Base-by-base conservation (phyloP, 2,329 filamentous ascomycete species). In the Cryphonectria japonica region DNA sequence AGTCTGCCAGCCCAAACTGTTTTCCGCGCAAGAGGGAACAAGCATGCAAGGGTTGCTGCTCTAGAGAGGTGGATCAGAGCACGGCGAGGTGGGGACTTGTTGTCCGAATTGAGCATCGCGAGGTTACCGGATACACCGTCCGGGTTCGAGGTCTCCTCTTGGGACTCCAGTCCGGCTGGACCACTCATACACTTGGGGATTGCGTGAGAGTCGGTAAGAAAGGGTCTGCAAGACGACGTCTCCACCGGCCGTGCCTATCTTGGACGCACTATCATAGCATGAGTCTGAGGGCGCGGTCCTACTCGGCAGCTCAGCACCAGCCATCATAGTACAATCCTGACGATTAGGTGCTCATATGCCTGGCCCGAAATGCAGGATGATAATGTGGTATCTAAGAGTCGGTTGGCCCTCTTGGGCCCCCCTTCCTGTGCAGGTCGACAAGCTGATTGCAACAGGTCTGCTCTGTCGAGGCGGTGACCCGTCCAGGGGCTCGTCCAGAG, bases 91-190 rank as follows among this genome's bases (percentile, higher is more conserved):
- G 63, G 63, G 63, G n/a, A 50, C 34, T 29, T 11, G 41, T 5
- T n/a, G 26, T 41, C 62, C 41, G 34, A 13, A 52, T 50, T 52
- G 26, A 65, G 63, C 13, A 14, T 50, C 63, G 63, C 63, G 41
- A 65, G 41, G 26, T 32, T 11, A 65, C 41, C 63, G 63, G 63
- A 65, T 65, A 43, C 41, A 65, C 37, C 39, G 52, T 65, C 63
- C 63, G 63, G 63, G 16, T 52, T 43, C 16, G 26, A 65, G 16
- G 63, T 2, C 63, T 65, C 63, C 41, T 32, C 63, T n/a, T 50
- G 16, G 29, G 63, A 19, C 63, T 50, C 63, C 63, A 65, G 63
- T 65, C 63, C 63, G 63, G 43, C 7, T 65, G 63, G 39, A 65
- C 16, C 63, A 43, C 16, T 61, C 63, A 26, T 50, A 50, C 29